Percentiles rank a stretch among this genome's conserved stretches.
These are phyloP conservation scores for Posidonia oceanica DNA, from an alignment of 116 monocot species.

Conservation along the genomic window DNA sequence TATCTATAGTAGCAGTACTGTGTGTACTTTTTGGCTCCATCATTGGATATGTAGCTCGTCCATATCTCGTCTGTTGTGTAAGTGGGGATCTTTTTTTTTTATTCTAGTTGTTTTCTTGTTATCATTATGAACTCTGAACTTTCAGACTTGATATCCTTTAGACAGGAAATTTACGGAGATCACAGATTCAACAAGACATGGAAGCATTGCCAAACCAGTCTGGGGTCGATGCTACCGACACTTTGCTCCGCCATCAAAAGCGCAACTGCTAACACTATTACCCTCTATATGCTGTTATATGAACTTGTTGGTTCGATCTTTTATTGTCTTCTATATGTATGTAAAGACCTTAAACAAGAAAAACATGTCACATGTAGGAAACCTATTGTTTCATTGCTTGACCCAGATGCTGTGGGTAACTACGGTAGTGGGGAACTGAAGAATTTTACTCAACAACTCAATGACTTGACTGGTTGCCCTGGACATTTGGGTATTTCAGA, in stretches of 20 bases:
- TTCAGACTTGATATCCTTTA: conserved; percentile 15
- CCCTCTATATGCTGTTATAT: conserved; percentile 5
- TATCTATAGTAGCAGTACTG: conserved; percentile 25
- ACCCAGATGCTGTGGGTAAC: conserved; percentile 12
- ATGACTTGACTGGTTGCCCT: conserved; percentile 25
- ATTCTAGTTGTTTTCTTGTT: not conserved
- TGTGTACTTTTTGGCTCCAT: conserved; percentile 20
- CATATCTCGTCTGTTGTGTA: conserved; percentile 20
- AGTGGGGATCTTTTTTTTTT: conserved; percentile 2
- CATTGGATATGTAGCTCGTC: conserved; percentile 24
- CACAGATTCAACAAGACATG: conserved; percentile 24
- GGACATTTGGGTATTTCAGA: conserved; percentile 4
- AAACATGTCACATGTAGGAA: conserved; percentile 4
- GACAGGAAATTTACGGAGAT: conserved; percentile 42
- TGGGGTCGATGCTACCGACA: conserved; percentile 29
- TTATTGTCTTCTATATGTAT: conserved; percentile 17
- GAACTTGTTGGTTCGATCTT: conserved; percentile 17
- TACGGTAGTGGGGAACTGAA: not conserved
- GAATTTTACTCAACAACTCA: conserved; percentile 11
- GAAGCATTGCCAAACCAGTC: conserved; percentile 34
- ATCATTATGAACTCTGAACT: not conserved
- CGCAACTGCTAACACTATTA: conserved; percentile 37
- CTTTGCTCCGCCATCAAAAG: conserved; percentile 52
- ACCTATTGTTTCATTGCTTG: conserved; percentile 17
- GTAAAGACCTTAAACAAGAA: conserved; percentile 18